phyloP scores from a whole-genome alignment of 129 eudicot genomes.

The carrot (Daucus carota) region DNA sequence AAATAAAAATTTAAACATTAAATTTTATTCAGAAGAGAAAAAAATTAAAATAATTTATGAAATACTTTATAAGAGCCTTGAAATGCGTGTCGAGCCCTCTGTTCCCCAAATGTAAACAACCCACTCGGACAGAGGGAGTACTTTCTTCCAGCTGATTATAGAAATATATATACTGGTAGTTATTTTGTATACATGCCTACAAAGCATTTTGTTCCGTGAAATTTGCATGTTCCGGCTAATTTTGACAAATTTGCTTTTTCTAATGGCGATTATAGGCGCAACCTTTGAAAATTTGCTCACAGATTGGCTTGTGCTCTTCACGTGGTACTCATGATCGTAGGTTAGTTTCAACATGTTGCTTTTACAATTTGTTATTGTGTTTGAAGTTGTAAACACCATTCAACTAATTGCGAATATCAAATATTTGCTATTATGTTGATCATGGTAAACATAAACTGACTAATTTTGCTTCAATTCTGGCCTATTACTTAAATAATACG shows the following conservation, averaged over 20 bases:
- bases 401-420: background rate
- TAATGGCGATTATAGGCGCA: slow-evolving; percentile 42
- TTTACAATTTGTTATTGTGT: background rate
- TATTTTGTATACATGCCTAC: background rate
- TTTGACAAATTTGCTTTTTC: background rate
- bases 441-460: background rate
- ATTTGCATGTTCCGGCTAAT: slow-evolving; percentile 10
- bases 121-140: no score
- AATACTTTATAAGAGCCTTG: no score
- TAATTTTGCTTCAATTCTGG: background rate
- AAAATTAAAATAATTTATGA: no score
- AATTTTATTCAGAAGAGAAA: no score
- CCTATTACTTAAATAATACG: background rate
- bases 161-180: background rate
- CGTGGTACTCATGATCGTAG: slow-evolving; percentile 60
- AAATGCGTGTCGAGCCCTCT: no score
- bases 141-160: background rate
- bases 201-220: background rate
- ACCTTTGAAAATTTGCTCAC: slow-evolving; percentile 74
- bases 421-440: background rate
- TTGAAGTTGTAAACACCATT: background rate
- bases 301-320: slow-evolving; percentile 65
- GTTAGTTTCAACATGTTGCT: slow-evolving; percentile 31
- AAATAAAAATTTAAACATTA: no score
- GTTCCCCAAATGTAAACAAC: no score